Percentiles rank a stretch among this genome's conserved stretches.
phyloP scores from a whole-genome alignment of 2,329 filamentous ascomycete genomes.

The Diaporthe amygdali region DNA sequence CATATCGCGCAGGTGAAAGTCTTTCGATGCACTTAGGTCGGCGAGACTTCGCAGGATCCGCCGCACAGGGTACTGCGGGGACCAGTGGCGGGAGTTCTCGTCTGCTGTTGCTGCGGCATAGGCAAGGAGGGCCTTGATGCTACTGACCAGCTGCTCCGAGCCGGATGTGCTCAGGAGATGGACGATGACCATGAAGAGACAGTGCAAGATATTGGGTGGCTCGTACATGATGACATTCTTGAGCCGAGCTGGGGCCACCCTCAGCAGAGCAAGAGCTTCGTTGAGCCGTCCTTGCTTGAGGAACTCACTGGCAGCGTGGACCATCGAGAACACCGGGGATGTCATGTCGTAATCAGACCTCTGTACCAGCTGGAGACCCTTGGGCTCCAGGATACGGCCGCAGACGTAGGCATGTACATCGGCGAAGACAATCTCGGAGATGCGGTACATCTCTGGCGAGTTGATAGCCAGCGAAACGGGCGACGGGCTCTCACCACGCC shows the following conservation, averaged over 20 bases:
- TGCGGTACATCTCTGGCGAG: slow-evolving; percentile 17
- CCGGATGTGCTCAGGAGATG: slow-evolving; percentile 15
- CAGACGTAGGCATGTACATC: slow-evolving; percentile 24
- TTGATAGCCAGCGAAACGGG: slow-evolving; percentile 8
- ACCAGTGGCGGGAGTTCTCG: slow-evolving; percentile 13
- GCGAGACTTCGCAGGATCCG: slow-evolving; percentile 18
- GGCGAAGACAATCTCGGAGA: slow-evolving; percentile 22
- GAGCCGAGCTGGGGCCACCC: slow-evolving; percentile 14
- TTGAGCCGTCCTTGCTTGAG: slow-evolving; percentile 14
- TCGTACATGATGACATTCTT: slow-evolving; percentile 15
- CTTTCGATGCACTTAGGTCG: neutral
- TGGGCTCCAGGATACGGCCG: neutral
- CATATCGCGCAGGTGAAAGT: slow-evolving; percentile 18
- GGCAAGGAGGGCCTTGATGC: slow-evolving; percentile 15
- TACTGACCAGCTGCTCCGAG: slow-evolving; percentile 1
- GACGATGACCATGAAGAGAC: slow-evolving; percentile 22
- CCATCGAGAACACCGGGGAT: slow-evolving; percentile 11
- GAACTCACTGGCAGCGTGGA: slow-evolving; percentile 18
- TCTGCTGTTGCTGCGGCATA: slow-evolving; percentile 18
- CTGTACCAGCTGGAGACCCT: neutral
- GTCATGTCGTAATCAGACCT: neutral
- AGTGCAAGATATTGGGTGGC: slow-evolving; percentile 13
- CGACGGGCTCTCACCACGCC: slow-evolving; percentile 12
- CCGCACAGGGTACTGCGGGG: slow-evolving; percentile 19
- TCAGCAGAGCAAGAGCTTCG: slow-evolving; percentile 20